Evolutionary conservation across 768 basidiomycete species (phyloP).

Genomic region (Lyophyllum shimeji): DNA sequence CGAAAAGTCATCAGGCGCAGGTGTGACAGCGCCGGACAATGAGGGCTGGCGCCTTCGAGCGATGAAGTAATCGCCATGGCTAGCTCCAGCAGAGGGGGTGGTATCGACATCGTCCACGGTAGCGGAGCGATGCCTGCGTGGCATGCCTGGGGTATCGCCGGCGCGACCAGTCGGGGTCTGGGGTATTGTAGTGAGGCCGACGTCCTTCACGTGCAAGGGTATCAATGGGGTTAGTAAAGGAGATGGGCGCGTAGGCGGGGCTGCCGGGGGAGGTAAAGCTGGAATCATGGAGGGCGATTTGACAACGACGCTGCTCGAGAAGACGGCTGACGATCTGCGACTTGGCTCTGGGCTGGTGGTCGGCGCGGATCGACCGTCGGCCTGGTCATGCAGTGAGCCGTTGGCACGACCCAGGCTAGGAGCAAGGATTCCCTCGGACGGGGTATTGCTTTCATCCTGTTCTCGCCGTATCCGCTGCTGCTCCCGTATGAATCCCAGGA

Average conservation of each 20-base stretch:
- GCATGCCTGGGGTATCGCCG: conserved; percentile 32
- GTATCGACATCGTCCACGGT: conserved; percentile 37
- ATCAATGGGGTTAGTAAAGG: conserved; percentile 65
- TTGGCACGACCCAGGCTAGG: conserved; percentile 18
- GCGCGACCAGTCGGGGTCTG: conserved; percentile 36
- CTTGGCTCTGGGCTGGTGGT: conserved; percentile 26
- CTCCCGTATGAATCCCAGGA: conserved; percentile 74
- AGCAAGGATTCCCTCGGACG: conserved; percentile 21
- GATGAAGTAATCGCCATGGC: conserved; percentile 54
- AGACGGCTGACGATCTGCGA: conserved; percentile 17
- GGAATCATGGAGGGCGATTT: conserved; percentile 67
- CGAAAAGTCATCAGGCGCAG: conserved; percentile 51
- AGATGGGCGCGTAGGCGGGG: conserved; percentile 43
- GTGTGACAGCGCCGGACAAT: conserved; percentile 33
- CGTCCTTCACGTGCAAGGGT: conserved; percentile 35
- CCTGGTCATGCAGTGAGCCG: background rate
- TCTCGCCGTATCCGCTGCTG: conserved; percentile 47
- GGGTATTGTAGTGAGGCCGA: conserved; percentile 34
- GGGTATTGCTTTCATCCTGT: conserved; percentile 29
- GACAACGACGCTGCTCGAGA: conserved; percentile 47
- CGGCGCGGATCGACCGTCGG: conserved; percentile 3
- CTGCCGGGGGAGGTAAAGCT: conserved; percentile 52
- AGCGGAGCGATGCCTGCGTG: conserved; percentile 38
- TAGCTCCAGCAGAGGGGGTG: conserved; percentile 16
- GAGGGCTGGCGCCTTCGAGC: conserved; percentile 45